Evolutionary conservation across 148 eudicot genomes (phyloP).

Genomic region (Cornus kousa): DNA sequence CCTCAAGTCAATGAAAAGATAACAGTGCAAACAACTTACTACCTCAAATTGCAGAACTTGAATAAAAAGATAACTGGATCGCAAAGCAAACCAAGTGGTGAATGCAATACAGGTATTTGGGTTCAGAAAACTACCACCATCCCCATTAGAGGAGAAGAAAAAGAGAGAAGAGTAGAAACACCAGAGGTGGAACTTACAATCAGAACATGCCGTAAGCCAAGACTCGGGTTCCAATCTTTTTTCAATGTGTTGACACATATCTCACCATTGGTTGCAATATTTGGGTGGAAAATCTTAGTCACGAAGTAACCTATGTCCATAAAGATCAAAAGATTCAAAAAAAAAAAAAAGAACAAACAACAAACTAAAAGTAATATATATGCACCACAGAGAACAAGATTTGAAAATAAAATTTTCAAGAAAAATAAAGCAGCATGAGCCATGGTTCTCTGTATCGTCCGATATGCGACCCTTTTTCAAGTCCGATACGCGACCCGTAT

Average conservation of each 20-base stretch:
- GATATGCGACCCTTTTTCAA: too few species aligned
- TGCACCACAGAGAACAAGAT: not conserved
- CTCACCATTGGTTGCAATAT: conserved; percentile 81
- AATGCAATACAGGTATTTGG: not conserved
- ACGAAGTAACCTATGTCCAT: conserved; percentile 68
- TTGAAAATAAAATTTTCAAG: not conserved
- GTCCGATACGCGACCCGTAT: too few species aligned
- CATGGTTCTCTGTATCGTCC: too few species aligned
- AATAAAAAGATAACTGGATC: not conserved
- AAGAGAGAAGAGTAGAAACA: too few species aligned
- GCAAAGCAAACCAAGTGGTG: not conserved
- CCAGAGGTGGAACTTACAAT: conserved; percentile 35
- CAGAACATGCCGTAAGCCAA: conserved; percentile 88
- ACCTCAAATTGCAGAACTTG: too few species aligned
- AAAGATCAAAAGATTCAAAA: not conserved
- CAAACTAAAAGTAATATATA: not conserved
- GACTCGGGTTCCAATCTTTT: conserved; percentile 92
- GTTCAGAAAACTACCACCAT: not conserved
- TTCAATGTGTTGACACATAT: conserved; percentile 93
- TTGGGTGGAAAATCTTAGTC: conserved; percentile 95
- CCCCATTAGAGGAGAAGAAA: too few species aligned
- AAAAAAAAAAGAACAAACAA: not conserved
- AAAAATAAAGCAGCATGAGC: not conserved
- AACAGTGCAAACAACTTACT: too few species aligned
- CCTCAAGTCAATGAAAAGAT: too few species aligned